phyloP scores from a whole-genome alignment of 2,329 filamentous ascomycete genomes.

The Sporothrix sp. region DNA sequence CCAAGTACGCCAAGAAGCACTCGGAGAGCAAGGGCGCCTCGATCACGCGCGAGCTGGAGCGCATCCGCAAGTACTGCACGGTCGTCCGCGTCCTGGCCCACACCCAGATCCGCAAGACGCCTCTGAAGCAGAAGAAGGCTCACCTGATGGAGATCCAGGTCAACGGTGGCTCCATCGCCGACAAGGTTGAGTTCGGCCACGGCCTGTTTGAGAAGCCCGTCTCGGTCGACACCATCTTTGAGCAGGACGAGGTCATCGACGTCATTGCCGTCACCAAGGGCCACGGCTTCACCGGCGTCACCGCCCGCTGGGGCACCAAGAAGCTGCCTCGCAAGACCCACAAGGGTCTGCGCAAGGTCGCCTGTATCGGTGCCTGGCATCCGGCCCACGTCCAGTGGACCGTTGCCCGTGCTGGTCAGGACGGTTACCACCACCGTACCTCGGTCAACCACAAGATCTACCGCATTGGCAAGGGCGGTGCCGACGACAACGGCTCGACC shows the following conservation, averaged over 20 bases:
- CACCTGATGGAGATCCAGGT: constrained; percentile 99
- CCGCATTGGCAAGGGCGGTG: constrained; percentile 87
- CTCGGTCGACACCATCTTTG: constrained; percentile 86
- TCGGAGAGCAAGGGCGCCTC: constrained; percentile 83
- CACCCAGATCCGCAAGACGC: constrained; percentile 98
- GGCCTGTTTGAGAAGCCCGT: constrained; percentile 99
- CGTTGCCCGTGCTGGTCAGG: constrained; percentile 98
- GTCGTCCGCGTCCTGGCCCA: constrained; percentile 98
- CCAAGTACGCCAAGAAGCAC: constrained; percentile 99
- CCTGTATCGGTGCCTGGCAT: constrained; percentile 99
- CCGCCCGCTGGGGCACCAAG: constrained; percentile 98
- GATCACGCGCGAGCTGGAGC: constrained; percentile 95
- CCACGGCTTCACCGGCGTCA: constrained; percentile 97
- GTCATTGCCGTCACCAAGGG: constrained; percentile 99
- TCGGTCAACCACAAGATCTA: constrained; percentile 99
- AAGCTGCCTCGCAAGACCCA: constrained; percentile 99
- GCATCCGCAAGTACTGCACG: constrained; percentile 99
- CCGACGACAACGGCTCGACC: constrained; percentile 87
- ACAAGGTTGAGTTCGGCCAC: constrained; percentile 95
- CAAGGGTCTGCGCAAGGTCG: constrained; percentile 99
- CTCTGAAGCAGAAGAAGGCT: constrained; percentile 99
- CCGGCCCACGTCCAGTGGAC: constrained; percentile 99
- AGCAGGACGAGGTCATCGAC: constrained; percentile 99
- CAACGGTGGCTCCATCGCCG: constrained; percentile 90
- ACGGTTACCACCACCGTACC: constrained; percentile 99